Evolutionary conservation across 768 basidiomycete genomes (phyloP).

Genomic region (Suillus variegatus): DNA sequence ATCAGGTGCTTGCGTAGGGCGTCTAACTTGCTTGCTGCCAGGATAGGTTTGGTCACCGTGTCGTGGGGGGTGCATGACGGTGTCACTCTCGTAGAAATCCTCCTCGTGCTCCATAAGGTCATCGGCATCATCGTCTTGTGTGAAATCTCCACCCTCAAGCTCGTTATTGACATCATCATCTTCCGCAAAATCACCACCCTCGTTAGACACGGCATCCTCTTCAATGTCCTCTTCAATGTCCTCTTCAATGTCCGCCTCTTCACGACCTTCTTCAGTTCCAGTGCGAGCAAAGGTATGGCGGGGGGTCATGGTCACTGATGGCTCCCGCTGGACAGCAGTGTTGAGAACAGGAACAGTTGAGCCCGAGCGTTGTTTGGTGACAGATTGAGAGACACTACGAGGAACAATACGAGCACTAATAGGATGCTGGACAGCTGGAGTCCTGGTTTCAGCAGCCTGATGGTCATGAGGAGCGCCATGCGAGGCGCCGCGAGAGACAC

Average conservation of each 20-base stretch:
- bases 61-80: not conserved
- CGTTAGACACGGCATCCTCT: no score
- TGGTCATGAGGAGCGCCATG: not conserved
- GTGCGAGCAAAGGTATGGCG: not conserved
- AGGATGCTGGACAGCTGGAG: not conserved
- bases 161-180: not conserved
- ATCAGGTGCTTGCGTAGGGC: not conserved
- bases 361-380: not conserved
- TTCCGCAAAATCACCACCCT: not conserved
- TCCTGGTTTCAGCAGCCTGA: not conserved
- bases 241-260: not conserved
- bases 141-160: no score
- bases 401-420: not conserved
- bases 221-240: not conserved
- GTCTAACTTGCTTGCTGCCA: not conserved
- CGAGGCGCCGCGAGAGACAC: not conserved
- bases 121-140: no score
- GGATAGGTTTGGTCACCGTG: not conserved
- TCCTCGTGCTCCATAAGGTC: not conserved
- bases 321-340: not conserved
- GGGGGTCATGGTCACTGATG: not conserved
- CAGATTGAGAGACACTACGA: not conserved
- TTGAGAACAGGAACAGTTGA: not conserved
- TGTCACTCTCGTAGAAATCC: not conserved
- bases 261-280: not conserved